These are phyloP conservation scores for Raffaelea albimanens DNA, from an alignment of 2,329 filamentous ascomycete species.

Conservation along the genomic window DNA sequence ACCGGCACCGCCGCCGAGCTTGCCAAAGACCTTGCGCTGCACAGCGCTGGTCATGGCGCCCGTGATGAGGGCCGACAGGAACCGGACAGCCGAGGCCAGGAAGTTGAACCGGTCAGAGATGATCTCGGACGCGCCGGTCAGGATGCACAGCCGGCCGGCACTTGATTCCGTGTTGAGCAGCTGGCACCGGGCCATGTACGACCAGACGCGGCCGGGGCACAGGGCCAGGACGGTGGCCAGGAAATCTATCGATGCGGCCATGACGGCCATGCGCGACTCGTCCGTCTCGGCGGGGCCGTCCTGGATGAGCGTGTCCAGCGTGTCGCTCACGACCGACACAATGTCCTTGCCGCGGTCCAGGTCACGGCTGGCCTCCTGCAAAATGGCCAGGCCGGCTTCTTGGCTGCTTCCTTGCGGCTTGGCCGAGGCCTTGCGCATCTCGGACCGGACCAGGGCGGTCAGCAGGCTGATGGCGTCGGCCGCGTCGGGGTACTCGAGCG, in stretches of 20 bases:
- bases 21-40: slow-evolving; percentile 48
- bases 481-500: slow-evolving; percentile 50
- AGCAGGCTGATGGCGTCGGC: slow-evolving; percentile 68
- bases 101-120: slow-evolving; percentile 69
- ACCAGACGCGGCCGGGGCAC: slow-evolving; percentile 83
- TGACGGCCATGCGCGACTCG: slow-evolving; percentile 55
- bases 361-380: slow-evolving; percentile 49
- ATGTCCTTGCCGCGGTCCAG: slow-evolving; percentile 59
- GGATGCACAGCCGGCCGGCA: slow-evolving; percentile 64
- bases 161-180: slow-evolving; percentile 69
- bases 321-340: slow-evolving; percentile 70
- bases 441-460: slow-evolving; percentile 55
- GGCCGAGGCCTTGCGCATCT: slow-evolving; percentile 26
- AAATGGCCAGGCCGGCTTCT: slow-evolving; percentile 33
- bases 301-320: slow-evolving; percentile 64
- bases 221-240: slow-evolving; percentile 61
- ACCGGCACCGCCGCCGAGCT: slow-evolving; percentile 24
- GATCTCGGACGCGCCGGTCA: slow-evolving; percentile 77
- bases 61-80: slow-evolving; percentile 68
- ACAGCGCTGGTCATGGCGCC: slow-evolving; percentile 64
- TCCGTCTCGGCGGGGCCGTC: slow-evolving; percentile 48
- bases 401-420: slow-evolving; percentile 9
- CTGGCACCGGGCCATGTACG: slow-evolving; percentile 72
- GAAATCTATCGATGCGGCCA: slow-evolving; percentile 69
- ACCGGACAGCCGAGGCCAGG: slow-evolving; percentile 58